phyloP scores from a whole-genome alignment of 78 protist species.

The Bigelowiella natans region DNA sequence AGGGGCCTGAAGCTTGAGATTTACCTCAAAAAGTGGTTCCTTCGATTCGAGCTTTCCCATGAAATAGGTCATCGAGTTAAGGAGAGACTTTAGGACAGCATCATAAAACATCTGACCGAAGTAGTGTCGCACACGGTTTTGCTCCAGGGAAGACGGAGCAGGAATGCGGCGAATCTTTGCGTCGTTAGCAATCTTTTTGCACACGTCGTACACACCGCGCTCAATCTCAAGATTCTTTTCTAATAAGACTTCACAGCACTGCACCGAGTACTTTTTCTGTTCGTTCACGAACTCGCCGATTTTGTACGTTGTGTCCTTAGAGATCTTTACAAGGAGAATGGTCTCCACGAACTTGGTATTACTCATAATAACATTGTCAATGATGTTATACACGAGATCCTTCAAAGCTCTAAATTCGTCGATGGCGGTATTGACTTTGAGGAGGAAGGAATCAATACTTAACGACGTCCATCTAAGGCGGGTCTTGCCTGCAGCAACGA shows the following conservation, averaged over 20 bases:
- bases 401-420: background rate
- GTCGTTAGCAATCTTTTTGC: background rate
- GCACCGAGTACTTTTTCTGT: background rate
- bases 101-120: background rate
- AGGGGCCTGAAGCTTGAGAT: slow-evolving; percentile 7
- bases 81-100: background rate
- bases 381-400: background rate
- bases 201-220: background rate
- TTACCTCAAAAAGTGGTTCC: background rate
- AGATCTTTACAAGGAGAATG: background rate
- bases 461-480: background rate
- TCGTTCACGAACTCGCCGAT: background rate
- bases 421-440: background rate
- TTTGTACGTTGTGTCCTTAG: background rate
- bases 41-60: background rate
- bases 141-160: background rate
- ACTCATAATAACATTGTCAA: background rate
- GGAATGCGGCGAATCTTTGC: background rate
- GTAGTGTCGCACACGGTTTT: background rate
- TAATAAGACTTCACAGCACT: background rate
- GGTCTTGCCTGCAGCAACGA: background rate
- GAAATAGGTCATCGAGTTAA: background rate
- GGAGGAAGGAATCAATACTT: background rate
- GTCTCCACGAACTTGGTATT: background rate
- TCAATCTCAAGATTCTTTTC: slow-evolving; percentile 7